Percentiles rank a stretch among this genome's conserved stretches.
These are phyloP conservation scores for Annulohypoxylon moriforme DNA, from an alignment of 495 filamentous ascomycete genomes.

Conservation along the genomic window DNA sequence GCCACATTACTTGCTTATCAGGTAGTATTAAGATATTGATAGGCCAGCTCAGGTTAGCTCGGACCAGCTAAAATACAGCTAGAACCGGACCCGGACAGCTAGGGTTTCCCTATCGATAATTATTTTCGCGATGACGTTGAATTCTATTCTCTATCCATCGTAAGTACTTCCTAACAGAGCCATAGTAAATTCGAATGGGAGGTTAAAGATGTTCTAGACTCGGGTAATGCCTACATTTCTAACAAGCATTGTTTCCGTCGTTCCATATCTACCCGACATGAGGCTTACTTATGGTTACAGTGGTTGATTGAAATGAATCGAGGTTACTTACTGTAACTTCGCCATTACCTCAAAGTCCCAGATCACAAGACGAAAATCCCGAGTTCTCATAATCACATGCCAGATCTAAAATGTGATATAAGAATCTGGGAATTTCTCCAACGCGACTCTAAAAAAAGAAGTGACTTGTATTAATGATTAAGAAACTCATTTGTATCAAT, in stretches of 20 bases:
- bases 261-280: not conserved
- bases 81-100: not conserved
- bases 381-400: slow-evolving; percentile 35
- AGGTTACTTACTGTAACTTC: slow-evolving; percentile 2
- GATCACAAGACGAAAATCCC: slow-evolving; percentile 27
- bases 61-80: not conserved
- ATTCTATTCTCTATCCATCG: not conserved
- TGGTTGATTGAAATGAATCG: not conserved
- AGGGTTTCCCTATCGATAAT: slow-evolving; percentile 23
- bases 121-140: slow-evolving; percentile 21
- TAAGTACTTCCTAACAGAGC: not conserved
- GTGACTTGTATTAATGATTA: not conserved
- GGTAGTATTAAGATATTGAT: not conserved
- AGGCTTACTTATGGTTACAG: not conserved
- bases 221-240: not conserved
- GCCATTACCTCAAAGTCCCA: not conserved
- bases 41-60: not conserved
- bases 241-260: not conserved
- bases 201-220: not conserved
- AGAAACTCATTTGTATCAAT: not conserved
- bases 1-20: slow-evolving; percentile 19
- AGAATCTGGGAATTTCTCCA: slow-evolving; percentile 4
- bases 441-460: not conserved
- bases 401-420: slow-evolving; percentile 35
- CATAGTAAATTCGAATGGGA: not conserved